Conservation (phyloP, 371 early-diverging fungal genomes). For the Gilbertella persicaria region DNA sequence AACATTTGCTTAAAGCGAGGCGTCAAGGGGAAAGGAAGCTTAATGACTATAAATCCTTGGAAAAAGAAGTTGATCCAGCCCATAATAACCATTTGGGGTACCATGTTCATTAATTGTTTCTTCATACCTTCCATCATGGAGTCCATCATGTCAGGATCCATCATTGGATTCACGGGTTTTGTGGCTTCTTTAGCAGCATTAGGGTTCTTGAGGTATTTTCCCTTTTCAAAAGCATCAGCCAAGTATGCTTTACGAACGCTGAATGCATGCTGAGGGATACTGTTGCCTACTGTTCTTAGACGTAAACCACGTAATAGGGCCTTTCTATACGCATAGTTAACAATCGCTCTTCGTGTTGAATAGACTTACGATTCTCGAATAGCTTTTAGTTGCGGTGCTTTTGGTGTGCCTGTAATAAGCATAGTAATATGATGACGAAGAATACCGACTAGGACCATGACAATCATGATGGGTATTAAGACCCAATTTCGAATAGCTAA, state of each 20-base stretch:
- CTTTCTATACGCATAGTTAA: conserved; percentile 45
- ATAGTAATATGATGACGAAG: conserved; percentile 88
- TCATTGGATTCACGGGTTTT: conserved; percentile 77
- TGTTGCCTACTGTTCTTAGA: conserved; percentile 67
- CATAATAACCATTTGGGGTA: conserved; percentile 98
- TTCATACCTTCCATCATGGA: conserved; percentile 97
- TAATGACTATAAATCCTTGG: conserved; percentile 93
- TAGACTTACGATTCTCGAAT: conserved; percentile 70
- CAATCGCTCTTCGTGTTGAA: neutral
- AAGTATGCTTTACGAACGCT: conserved; percentile 67
- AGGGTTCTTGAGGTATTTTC: conserved; percentile 81
- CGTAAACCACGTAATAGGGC: conserved; percentile 76
- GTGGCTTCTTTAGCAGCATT: conserved; percentile 59
- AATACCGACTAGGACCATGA: conserved; percentile 96
- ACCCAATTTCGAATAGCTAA: conserved; percentile 92
- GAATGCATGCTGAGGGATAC: conserved; percentile 77
- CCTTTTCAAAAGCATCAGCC: conserved; percentile 78
- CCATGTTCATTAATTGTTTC: conserved; percentile 93
- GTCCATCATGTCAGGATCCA: conserved; percentile 92
- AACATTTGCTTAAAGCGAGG: conserved; percentile 97
- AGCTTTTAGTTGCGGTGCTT: conserved; percentile 73
- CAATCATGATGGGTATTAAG: conserved; percentile 92
- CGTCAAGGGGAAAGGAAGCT: conserved; percentile 95
- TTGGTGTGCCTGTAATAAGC: conserved; percentile 79
- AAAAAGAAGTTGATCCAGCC: conserved; percentile 98